phyloP scores from a whole-genome alignment of 2,329 filamentous ascomycete genomes.

The Boeremia lycopersici region DNA sequence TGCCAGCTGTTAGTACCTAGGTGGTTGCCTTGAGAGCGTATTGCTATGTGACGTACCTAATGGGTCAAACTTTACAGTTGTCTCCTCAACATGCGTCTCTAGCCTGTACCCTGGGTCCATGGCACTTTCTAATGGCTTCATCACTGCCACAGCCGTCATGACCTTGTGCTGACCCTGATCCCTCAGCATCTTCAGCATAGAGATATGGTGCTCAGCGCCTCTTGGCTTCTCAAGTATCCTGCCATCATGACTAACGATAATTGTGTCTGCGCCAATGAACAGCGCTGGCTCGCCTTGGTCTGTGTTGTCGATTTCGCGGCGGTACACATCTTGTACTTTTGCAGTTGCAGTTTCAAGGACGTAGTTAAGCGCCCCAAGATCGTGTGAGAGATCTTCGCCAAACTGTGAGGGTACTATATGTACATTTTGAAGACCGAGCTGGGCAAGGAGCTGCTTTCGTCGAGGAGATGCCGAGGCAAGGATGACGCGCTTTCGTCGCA shows the following conservation, averaged over 20 bases:
- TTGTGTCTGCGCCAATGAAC: constrained; percentile 88
- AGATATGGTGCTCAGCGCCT: constrained; percentile 78
- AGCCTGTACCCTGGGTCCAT: constrained; percentile 84
- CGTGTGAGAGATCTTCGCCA: constrained; percentile 88
- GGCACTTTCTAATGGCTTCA: constrained; percentile 81
- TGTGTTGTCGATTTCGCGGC: constrained; percentile 61
- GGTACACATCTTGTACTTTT: constrained; percentile 80
- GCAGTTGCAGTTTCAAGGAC: constrained; percentile 83
- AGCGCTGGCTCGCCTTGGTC: constrained; percentile 74
- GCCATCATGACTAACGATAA: constrained; percentile 78
- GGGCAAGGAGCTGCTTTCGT: constrained; percentile 78
- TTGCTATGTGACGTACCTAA: constrained; percentile 45
- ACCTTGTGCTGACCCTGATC: constrained; percentile 81
- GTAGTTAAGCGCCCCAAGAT: constrained; percentile 87
- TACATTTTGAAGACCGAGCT: constrained; percentile 80
- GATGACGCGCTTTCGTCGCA: constrained; percentile 81
- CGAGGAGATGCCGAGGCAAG: constrained; percentile 90
- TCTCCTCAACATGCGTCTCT: constrained; percentile 85
- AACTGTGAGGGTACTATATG: constrained; percentile 84
- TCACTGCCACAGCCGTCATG: constrained; percentile 81
- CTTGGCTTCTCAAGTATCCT: constrained; percentile 89
- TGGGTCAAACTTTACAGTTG: constrained; percentile 82
- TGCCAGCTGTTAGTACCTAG: constrained; percentile 29
- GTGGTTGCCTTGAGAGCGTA: too few relatives aligned
- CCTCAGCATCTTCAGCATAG: constrained; percentile 81